Evolutionary conservation across 805 yeast genomes (phyloP), one percentile per base, ranked within the genome.

Genomic region (Wickerhamiella bombiphila): DNA sequence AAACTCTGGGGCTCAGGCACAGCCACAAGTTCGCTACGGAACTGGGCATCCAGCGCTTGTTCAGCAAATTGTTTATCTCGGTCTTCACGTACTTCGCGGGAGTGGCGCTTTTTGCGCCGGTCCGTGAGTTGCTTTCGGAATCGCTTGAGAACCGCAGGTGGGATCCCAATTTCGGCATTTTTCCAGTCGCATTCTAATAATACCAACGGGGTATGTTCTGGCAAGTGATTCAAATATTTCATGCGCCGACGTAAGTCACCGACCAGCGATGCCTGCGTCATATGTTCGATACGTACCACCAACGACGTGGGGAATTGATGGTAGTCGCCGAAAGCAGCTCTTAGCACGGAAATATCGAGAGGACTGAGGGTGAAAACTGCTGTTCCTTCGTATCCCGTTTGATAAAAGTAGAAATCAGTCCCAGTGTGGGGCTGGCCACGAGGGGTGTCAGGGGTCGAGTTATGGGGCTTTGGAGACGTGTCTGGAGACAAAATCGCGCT

Each of bases 151-250:
- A 50, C 52, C 37, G 42, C 52, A 44, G 51, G 52, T 31, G 45
- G 54, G 29, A 51, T 41, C n/a, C n/a, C n/a, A n/a, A n/a, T n/a
- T n/a, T n/a, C n/a, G 35, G 49, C 54, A 63, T 62, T 48, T 52
- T 50, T 56, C 97, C 97, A 88, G 53, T 82, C 77, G 36, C 94
- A 69, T 49, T 91, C 97, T 38, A 91, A 53, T 44, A 81, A 74
- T 8, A 85, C 93, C 31, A 88, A 56, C 37, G 78, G 80, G 0
- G 94, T 78, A 1, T 96, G 96, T 21, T 72, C 54, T 0, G 98
- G 96, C 17, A 85, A 58, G 56, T 88, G 88, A 1, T 80, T 68
- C 40, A 91, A 58, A 54, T 80, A 83, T 55, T 83, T 86, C 54
- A 68, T 68, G 46, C 75, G 72, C 36, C 70, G 68, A 2, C 70